These are phyloP conservation scores for Taphrina flavorubra DNA, from an alignment of 1,139 yeast genomes.

Conservation along the genomic window DNA sequence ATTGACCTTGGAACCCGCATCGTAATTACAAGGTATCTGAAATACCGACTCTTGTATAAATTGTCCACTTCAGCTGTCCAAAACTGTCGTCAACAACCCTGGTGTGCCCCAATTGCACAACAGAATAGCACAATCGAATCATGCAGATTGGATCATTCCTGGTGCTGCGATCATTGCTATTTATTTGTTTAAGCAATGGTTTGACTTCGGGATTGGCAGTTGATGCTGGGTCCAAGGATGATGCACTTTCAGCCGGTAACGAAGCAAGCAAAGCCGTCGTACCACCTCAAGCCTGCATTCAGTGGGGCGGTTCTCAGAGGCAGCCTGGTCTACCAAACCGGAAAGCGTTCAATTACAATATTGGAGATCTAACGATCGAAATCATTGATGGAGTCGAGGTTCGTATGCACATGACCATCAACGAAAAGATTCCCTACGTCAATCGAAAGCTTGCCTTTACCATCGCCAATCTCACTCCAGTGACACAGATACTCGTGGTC, in stretches of 20 bases:
- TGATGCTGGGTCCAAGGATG: not conserved
- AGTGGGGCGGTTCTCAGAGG: not conserved
- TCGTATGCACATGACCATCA: not conserved
- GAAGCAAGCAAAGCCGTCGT: not conserved
- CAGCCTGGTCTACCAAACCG: not conserved
- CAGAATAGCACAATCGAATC: not conserved
- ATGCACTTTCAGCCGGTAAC: not conserved
- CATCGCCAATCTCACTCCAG: not conserved
- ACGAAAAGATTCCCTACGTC: not conserved
- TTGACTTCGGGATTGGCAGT: not conserved
- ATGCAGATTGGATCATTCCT: not conserved
- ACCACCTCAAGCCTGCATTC: not conserved
- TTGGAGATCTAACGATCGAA: too few species aligned
- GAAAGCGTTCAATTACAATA: not conserved
- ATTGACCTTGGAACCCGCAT: too few species aligned
- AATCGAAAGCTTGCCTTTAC: not conserved
- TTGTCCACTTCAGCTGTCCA: too few species aligned
- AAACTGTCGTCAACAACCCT: too few species aligned
- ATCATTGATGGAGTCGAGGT: not conserved
- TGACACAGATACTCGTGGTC: not conserved
- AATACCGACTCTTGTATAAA: too few species aligned
- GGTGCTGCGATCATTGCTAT: not conserved
- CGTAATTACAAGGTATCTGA: too few species aligned
- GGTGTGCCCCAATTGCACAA: too few species aligned
- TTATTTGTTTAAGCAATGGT: not conserved